A percentile compares a stretch with the other conserved stretches of the same genome.
Evolutionary conservation across 176 grass and related monocot genomes (phyloP).

Genomic region (Chrysopogon serrulatus): DNA sequence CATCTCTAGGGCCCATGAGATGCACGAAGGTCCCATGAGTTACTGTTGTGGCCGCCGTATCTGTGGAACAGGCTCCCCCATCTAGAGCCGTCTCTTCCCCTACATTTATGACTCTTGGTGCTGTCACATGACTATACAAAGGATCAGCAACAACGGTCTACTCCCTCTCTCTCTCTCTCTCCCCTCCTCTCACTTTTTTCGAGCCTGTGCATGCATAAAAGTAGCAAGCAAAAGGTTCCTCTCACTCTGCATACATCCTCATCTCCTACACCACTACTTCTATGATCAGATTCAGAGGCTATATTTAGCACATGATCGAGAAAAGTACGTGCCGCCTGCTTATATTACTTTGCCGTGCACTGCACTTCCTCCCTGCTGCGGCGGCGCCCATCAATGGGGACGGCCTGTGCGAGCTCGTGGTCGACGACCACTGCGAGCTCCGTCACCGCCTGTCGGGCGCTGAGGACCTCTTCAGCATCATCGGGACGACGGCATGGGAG

Average conservation of each 20-base stretch:
- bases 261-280: background rate
- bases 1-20: background rate
- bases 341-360: background rate
- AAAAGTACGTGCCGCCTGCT: background rate
- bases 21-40: slow-evolving; percentile 4
- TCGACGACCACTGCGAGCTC: background rate
- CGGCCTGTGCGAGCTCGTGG: slow-evolving; percentile 26
- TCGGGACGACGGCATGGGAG: slow-evolving; percentile 20
- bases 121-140: slow-evolving; percentile 12
- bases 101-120: slow-evolving; percentile 32
- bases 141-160: slow-evolving; percentile 28
- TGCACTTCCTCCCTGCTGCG: background rate
- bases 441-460: background rate
- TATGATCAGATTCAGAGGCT: background rate
- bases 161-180: background rate
- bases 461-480: slow-evolving; percentile 42
- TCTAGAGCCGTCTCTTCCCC: slow-evolving; percentile 10
- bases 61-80: background rate
- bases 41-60: background rate
- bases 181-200: background rate
- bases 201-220: background rate
- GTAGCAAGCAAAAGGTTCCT: background rate
- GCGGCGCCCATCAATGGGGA: slow-evolving; percentile 25
- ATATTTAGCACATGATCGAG: background rate
- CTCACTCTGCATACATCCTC: slow-evolving; percentile 24